Percentiles rank a stretch among this genome's conserved stretches.
Evolutionary conservation across 176 grass and related monocot species (phyloP).

Genomic region (Phoenix roebelenii): DNA sequence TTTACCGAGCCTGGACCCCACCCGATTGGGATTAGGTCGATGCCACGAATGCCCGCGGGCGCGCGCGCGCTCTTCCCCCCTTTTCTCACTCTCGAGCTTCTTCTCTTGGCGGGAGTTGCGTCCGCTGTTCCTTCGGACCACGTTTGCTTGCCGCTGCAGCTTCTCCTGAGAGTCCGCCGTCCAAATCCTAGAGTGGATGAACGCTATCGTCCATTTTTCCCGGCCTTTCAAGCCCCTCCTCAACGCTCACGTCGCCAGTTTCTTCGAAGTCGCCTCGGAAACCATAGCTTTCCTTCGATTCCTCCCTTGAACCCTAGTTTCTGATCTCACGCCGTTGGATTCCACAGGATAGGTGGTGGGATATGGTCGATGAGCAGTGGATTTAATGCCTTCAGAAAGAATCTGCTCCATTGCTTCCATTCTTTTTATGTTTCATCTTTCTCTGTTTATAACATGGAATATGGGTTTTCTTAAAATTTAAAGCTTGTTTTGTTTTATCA

Average conservation of each 20-base stretch:
- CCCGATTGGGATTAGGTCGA: no score
- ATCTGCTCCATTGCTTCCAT: neutral
- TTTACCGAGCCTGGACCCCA: no score
- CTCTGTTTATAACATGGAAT: no score
- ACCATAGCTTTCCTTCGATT: no score
- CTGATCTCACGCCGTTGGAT: no score
- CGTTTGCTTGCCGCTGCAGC: constrained; percentile 22
- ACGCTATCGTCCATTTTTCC: constrained; percentile 47
- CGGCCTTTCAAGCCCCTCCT: constrained; percentile 39
- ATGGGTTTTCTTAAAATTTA: no score
- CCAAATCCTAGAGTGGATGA: constrained; percentile 72
- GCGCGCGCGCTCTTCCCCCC: no score
- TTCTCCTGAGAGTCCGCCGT: constrained; percentile 48
- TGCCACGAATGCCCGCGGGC: no score
- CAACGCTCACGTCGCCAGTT: constrained; percentile 83
- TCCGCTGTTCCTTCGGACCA: neutral
- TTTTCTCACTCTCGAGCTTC: no score
- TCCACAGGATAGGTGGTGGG: constrained; percentile 58
- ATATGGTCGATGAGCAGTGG: constrained; percentile 69
- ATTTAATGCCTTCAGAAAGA: constrained; percentile 65
- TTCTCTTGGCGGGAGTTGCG: no score
- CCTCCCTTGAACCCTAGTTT: no score
- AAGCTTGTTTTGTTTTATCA: no score
- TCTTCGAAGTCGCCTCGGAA: constrained; percentile 50
- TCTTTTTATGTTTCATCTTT: neutral